Percentiles rank a stretch among this genome's conserved stretches.
Conservation (phyloP, 2,329 filamentous ascomycete genomes). For the Aureobasidium sp. region DNA sequence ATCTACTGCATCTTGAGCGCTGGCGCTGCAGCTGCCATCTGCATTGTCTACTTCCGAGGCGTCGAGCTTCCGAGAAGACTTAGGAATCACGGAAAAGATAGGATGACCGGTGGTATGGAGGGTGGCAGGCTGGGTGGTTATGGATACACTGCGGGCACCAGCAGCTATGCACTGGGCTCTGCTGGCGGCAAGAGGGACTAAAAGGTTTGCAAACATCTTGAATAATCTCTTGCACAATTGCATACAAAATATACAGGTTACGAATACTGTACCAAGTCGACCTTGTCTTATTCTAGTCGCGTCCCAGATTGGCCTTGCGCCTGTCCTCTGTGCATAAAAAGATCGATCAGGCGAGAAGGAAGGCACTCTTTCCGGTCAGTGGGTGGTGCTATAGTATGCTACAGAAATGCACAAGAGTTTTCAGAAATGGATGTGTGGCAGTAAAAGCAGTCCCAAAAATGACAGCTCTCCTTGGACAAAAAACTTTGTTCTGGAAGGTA, state of each 20-base stretch:
- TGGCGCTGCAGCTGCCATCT: conserved; percentile 41
- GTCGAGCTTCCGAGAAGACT: conserved; percentile 44
- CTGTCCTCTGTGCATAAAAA: not conserved
- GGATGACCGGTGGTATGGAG: conserved; percentile 31
- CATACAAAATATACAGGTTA: not conserved
- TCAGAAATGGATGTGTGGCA: no score
- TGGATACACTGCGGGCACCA: conserved; percentile 32
- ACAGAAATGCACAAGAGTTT: no score
- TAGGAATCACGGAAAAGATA: conserved; percentile 51
- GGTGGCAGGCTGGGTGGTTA: conserved; percentile 34
- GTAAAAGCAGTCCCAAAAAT: no score
- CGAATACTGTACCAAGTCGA: not conserved
- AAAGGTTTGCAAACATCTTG: not conserved
- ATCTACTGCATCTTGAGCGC: conserved; percentile 43
- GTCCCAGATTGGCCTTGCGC: no score
- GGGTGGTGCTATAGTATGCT: no score
- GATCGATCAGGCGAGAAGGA: not conserved
- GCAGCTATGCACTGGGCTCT: conserved; percentile 34
- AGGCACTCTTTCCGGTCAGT: not conserved
- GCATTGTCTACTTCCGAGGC: conserved; percentile 47
- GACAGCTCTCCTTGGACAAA: no score
- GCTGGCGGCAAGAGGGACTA: conserved; percentile 36
- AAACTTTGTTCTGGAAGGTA: no score
- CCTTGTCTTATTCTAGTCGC: not conserved
- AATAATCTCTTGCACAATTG: not conserved